These are phyloP conservation scores for Malassezia restricta DNA, from an alignment of 1,284 basidiomycete genomes.

Conservation along the genomic window DNA sequence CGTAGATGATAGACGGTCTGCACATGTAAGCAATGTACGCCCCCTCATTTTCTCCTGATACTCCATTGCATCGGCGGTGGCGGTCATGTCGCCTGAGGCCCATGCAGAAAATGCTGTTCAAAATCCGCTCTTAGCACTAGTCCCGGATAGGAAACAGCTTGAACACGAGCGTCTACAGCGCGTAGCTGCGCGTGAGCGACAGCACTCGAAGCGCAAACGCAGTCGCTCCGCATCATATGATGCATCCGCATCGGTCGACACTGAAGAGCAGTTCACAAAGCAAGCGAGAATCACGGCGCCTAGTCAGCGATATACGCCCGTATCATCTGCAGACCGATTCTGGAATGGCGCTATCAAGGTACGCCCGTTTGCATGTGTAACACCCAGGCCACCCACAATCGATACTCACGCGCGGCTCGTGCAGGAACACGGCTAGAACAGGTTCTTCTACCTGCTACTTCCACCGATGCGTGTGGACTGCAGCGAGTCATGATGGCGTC, in stretches of 20 bases:
- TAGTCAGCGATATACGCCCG: slow-evolving; percentile 13
- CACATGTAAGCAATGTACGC: not conserved
- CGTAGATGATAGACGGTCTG: not conserved
- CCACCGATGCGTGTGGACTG: slow-evolving; percentile 16
- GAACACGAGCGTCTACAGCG: slow-evolving; percentile 30
- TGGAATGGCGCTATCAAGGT: slow-evolving; percentile 33
- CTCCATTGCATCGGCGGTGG: not conserved
- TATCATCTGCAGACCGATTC: slow-evolving; percentile 21
- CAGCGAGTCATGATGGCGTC: slow-evolving; percentile 28
- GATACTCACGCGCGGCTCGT: slow-evolving; percentile 11
- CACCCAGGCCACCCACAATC: slow-evolving; percentile 24
- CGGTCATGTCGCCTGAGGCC: slow-evolving; percentile 1
- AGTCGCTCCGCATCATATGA: not conserved
- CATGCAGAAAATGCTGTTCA: not conserved
- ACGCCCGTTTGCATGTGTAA: not conserved
- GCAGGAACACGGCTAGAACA: slow-evolving; percentile 19
- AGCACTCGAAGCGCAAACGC: not conserved
- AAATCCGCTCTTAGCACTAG: slow-evolving; percentile 6
- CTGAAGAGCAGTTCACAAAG: no score
- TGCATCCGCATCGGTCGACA: no score
- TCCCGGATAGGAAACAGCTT: slow-evolving; percentile 28
- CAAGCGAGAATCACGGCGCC: not conserved
- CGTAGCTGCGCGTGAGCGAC: slow-evolving; percentile 15
- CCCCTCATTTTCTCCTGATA: not conserved
- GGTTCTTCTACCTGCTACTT: slow-evolving; percentile 26